Percentiles rank a stretch among this genome's conserved stretches.
phyloP scores from a whole-genome alignment of 1,284 basidiomycete genomes.

The Prillingera fragicola region DNA sequence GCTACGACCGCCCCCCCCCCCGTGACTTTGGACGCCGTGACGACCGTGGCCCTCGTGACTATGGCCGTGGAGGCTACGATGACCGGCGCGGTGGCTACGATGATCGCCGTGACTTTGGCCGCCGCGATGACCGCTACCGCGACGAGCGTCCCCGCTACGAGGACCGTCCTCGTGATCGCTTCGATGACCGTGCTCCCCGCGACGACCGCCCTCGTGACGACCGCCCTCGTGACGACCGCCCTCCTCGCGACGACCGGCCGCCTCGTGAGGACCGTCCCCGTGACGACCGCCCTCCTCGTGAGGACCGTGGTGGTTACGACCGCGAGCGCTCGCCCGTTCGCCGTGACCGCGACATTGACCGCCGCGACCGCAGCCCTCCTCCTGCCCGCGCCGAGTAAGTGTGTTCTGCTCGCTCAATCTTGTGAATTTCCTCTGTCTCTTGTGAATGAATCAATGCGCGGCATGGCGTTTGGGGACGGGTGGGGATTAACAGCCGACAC shows the following conservation, averaged over 20 bases:
- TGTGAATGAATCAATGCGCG: no score
- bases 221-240: constrained; percentile 24
- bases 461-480: no score
- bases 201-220: constrained; percentile 13
- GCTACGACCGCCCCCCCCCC: constrained; percentile 19
- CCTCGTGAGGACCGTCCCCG: constrained; percentile 20
- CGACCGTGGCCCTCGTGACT: constrained; percentile 7
- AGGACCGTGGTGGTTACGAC: constrained; percentile 14
- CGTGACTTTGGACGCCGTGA: constrained; percentile 15
- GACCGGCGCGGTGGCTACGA: constrained; percentile 12
- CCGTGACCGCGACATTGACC: constrained; percentile 10
- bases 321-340: constrained; percentile 18
- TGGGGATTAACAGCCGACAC: no score
- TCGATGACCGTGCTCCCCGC: constrained; percentile 16
- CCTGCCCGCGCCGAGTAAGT: no score
- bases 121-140: constrained; percentile 11
- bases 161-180: constrained; percentile 23
- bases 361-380: neutral
- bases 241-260: constrained; percentile 19
- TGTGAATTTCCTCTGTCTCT: no score
- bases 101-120: constrained; percentile 17
- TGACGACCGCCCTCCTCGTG: constrained; percentile 19
- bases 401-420: no score
- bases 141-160: constrained; percentile 18
- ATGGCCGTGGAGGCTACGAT: neutral